phyloP scores from a whole-genome alignment of 2,329 filamentous ascomycete genomes.

The Apiospora kogelbergensis region DNA sequence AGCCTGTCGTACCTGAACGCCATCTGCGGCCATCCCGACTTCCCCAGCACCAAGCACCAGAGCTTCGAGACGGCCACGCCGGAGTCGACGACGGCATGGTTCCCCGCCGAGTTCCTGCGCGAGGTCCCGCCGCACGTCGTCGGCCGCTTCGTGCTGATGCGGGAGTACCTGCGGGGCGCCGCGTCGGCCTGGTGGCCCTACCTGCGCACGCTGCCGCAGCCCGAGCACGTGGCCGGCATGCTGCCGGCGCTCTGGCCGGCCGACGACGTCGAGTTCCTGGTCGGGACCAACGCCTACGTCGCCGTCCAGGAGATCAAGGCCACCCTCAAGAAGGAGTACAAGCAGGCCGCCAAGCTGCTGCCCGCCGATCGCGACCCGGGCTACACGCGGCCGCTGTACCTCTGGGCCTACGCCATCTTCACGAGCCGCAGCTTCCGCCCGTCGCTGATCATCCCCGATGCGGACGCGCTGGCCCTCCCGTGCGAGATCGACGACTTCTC shows the following conservation, averaged over 20 bases:
- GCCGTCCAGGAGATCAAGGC: slow-evolving; percentile 41
- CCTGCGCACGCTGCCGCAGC: slow-evolving; percentile 63
- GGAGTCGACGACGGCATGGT: slow-evolving; percentile 22
- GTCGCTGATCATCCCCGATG: slow-evolving; percentile 51
- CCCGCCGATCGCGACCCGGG: slow-evolving; percentile 27
- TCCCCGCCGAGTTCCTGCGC: slow-evolving; percentile 51
- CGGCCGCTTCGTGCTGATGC: slow-evolving; percentile 67
- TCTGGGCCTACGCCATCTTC: slow-evolving; percentile 66
- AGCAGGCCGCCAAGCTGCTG: slow-evolving; percentile 40
- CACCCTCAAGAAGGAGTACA: slow-evolving; percentile 47
- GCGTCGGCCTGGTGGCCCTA: slow-evolving; percentile 70
- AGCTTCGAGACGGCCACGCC: slow-evolving; percentile 15
- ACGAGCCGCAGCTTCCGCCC: slow-evolving; percentile 65
- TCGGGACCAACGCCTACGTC: slow-evolving; percentile 31
- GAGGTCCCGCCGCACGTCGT: slow-evolving; percentile 57
- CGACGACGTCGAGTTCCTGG: slow-evolving; percentile 56
- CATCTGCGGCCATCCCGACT: slow-evolving; percentile 34
- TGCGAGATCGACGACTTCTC: slow-evolving; percentile 61
- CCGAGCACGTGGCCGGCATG: slow-evolving; percentile 49
- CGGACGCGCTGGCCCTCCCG: slow-evolving; percentile 31
- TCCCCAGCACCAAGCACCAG: slow-evolving; percentile 14
- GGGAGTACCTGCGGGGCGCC: slow-evolving; percentile 60
- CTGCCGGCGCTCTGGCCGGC: slow-evolving; percentile 65
- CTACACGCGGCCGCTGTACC: slow-evolving; percentile 53
- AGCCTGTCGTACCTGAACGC: slow-evolving; percentile 62